Conservation (phyloP, 73 alveolate genomes). For the Stentor roeselii region DNA sequence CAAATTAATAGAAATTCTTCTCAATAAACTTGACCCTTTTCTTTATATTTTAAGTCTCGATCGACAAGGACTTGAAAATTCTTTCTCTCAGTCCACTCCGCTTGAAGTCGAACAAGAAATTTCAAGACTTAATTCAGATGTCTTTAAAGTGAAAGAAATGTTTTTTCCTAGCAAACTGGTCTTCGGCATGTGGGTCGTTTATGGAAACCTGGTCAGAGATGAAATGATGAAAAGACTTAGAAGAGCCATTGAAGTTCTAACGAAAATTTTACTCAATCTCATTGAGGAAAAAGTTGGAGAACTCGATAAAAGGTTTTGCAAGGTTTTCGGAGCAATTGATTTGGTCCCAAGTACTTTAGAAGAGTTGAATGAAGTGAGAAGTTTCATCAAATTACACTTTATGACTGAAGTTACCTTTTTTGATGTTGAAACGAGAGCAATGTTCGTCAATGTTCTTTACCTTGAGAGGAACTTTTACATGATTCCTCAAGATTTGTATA, state of each 20-base stretch:
- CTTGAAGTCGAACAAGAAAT: conserved; percentile 3
- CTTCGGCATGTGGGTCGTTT: conserved; percentile 42
- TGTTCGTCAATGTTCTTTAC: conserved; percentile 55
- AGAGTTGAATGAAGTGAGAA: conserved; percentile 51
- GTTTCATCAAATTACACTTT: conserved; percentile 53
- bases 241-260: conserved; percentile 34
- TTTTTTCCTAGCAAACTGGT: neutral
- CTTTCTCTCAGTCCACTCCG: neutral
- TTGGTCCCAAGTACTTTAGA: conserved; percentile 50
- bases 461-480: conserved; percentile 59
- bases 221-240: conserved; percentile 37
- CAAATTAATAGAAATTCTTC: neutral
- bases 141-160: neutral
- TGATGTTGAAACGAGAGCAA: conserved; percentile 44
- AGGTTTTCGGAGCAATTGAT: conserved; percentile 32
- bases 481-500: conserved; percentile 58
- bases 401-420: conserved; percentile 48
- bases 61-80: neutral
- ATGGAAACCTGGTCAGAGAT: conserved; percentile 26
- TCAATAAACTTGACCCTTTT: neutral
- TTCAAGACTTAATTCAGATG: neutral
- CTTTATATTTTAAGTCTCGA: neutral
- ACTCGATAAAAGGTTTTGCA: conserved; percentile 37
- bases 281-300: conserved; percentile 31
- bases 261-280: conserved; percentile 43